phyloP scores from a whole-genome alignment of 225 moss, liverwort and hornwort species.

The Pleurozium schreberi region DNA sequence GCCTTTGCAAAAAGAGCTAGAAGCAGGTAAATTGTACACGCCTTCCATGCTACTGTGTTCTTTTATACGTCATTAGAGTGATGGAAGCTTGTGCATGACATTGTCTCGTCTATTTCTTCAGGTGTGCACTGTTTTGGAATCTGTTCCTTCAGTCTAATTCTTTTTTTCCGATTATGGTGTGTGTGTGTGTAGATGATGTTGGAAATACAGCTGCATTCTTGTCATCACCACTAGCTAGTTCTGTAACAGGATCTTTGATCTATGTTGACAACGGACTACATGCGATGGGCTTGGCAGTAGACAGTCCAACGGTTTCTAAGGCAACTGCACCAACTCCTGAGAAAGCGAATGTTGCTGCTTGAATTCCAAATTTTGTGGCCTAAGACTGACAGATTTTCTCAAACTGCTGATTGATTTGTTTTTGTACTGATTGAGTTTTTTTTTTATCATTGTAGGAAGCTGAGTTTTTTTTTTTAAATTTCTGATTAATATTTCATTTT shows the following conservation, averaged over 20 bases:
- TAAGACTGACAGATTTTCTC: neutral
- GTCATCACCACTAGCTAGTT: constrained; percentile 63
- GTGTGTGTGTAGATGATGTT: constrained; percentile 60
- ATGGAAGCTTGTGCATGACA: no score
- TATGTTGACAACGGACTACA: constrained; percentile 94
- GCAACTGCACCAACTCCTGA: constrained; percentile 38
- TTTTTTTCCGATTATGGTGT: neutral
- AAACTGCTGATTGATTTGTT: neutral
- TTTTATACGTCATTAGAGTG: neutral
- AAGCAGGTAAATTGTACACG: constrained; percentile 26
- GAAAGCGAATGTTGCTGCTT: constrained; percentile 50
- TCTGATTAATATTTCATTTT: neutral
- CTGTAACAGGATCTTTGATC: constrained; percentile 66
- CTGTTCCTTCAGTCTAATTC: neutral
- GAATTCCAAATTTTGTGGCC: neutral
- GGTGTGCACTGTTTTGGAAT: neutral
- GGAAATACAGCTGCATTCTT: constrained; percentile 81
- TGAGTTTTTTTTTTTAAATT: neutral
- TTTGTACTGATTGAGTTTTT: neutral
- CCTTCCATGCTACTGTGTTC: neutral
- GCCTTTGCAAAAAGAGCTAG: constrained; percentile 78
- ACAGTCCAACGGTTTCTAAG: constrained; percentile 55
- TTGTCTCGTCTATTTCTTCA: neutral
- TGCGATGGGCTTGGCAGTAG: constrained; percentile 88
- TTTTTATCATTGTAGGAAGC: neutral